A percentile compares a stretch with the other conserved stretches of the same genome.
phyloP scores from a whole-genome alignment of 495 filamentous ascomycete genomes.

The Penicillium ucsense region DNA sequence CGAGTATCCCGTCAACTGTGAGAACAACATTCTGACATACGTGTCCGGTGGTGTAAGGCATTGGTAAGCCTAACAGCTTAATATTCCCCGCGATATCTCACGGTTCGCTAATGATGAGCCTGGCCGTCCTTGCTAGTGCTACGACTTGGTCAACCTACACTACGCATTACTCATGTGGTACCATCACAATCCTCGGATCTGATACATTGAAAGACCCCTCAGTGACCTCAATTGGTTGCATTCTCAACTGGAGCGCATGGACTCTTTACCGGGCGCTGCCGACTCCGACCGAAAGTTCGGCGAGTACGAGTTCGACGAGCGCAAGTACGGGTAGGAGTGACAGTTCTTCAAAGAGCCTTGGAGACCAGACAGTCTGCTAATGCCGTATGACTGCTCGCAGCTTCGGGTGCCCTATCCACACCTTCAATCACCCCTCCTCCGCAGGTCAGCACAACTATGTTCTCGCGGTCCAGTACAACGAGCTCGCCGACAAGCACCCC shows the following conservation, averaged over 20 bases:
- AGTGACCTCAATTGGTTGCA: constrained; percentile 5
- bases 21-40: too few species aligned
- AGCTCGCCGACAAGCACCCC: too few species aligned
- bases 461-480: not conserved
- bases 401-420: too few species aligned
- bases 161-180: not conserved
- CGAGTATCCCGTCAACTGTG: too few species aligned
- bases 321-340: not conserved
- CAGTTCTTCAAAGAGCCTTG: not conserved
- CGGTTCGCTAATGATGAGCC: too few species aligned
- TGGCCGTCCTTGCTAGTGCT: too few species aligned
- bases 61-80: too few species aligned
- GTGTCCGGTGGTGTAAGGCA: too few species aligned
- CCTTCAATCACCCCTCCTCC: too few species aligned
- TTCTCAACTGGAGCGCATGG: constrained; percentile 1
- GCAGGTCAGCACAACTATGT: not conserved
- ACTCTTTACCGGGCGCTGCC: constrained; percentile 3
- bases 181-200: constrained; percentile 7
- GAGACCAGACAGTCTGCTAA: not conserved
- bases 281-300: not conserved
- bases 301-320: not conserved
- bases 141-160: too few species aligned
- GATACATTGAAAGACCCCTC: constrained; percentile 1
- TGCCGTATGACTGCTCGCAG: too few species aligned
- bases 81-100: too few species aligned